Evolutionary conservation across 2,329 filamentous ascomycete genomes (phyloP), one percentile per base, ranked within the genome.

Genomic region (Elsinoe australis): DNA sequence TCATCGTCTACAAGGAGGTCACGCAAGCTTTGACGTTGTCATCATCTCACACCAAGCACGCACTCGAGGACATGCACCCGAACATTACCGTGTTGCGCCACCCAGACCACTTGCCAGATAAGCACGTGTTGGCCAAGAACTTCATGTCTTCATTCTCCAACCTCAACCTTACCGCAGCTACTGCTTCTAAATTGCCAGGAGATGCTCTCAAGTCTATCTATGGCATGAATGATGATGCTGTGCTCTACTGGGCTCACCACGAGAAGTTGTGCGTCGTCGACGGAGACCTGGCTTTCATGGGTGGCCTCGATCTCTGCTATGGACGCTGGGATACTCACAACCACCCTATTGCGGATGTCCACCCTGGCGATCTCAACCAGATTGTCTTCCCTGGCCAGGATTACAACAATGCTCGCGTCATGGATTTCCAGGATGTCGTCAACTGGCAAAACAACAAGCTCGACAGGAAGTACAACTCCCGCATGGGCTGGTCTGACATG

Each of bases 401-500:
- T 59, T 95, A 86, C 70, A 95, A 95, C 68, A 94, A 95, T 56
- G 87, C 87, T 18, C 75, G 75, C 45, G 80, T 94, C 26, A 84
- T 85, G 61, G 89, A 92, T 64, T 90, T 92, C 63, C 74, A 80
- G 36, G 79, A 87, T 56, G 85, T 92, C 7, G 67, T 76, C 15
- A 76, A 92, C 53, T 94, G 83, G 79, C 77, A 90, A 53, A 78
- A 88, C 53, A 95, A 95, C 64, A 87, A 94, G 61, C 75, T 95
- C 15, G 84, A 94, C 58, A 78, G 89, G 42, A 63, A 56, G 29
- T 59, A 56, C 53, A 85, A 74, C 64, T 87, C 85, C 2, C 78
- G 89, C 51, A 95, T 95, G 87, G 88, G 88, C 15, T 95, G 89
- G 89, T 87, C 85, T 10, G 89, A 95, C 64, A 78, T 95, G 51